A percentile compares a stretch with the other conserved stretches of the same genome.
phyloP scores from a whole-genome alignment of 768 basidiomycete genomes.

The Rhodotorula sphaerocarpa region DNA sequence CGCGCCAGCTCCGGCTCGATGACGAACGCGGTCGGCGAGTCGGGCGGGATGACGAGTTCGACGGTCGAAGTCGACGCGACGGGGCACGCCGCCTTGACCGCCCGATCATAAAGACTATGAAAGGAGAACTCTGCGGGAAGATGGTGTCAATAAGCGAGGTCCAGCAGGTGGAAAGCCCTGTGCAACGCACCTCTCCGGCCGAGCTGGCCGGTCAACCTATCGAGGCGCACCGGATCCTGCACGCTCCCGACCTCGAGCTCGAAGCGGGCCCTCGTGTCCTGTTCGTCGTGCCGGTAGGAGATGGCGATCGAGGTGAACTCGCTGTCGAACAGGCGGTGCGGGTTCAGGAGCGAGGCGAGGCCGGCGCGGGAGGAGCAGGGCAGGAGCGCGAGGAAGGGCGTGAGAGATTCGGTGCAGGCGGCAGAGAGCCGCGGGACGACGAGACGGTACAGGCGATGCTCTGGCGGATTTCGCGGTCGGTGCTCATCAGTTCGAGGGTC shows the following conservation, averaged over 20 bases:
- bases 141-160: constrained; percentile 46
- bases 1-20: constrained; percentile 2
- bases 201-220: constrained; percentile 28
- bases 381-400: constrained; percentile 86
- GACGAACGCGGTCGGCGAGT: constrained; percentile 20
- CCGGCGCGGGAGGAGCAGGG: constrained; percentile 88
- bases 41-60: constrained; percentile 40
- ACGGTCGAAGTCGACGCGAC: constrained; percentile 48
- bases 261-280: constrained; percentile 52
- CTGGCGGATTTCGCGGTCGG: not conserved
- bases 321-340: constrained; percentile 76
- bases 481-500: not conserved
- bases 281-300: constrained; percentile 44
- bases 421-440: constrained; percentile 56
- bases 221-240: constrained; percentile 54
- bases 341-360: constrained; percentile 70
- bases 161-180: too few relatives aligned
- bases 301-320: constrained; percentile 85
- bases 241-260: constrained; percentile 66
- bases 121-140: constrained; percentile 41
- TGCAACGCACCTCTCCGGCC: constrained; percentile 24
- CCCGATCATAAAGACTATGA: constrained; percentile 58
- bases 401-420: constrained; percentile 95
- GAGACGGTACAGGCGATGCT: constrained; percentile 55
- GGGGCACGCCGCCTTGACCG: constrained; percentile 59